Evolutionary conservation across 306 rosid species (phyloP), one percentile per base, ranked within the genome.

Genomic region (Lathyrus oleraceus): DNA sequence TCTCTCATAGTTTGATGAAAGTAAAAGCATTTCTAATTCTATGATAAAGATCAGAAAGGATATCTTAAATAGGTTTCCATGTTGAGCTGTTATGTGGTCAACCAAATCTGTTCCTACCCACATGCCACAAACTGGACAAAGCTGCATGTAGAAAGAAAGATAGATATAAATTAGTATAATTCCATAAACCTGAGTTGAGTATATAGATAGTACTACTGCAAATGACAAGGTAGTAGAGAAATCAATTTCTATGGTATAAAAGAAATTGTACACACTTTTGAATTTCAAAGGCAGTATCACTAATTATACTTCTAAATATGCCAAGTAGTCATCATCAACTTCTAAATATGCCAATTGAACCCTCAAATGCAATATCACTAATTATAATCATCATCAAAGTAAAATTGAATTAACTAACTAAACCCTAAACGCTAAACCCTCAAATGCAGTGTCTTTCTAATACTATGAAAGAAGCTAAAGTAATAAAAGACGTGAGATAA

Each of bases 61-160:
- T 90, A 90, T 89, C 83, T 79, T 70, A 61, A 81, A 71, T 56
- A 85, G 14, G 81, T 75, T 75, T 74, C 75, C 84, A 72, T 87
- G 96, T 44, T 84, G 93, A 53, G 76, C 76, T 28, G 88, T 72
- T 81, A 85, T 76, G 80, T 90, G 96, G 19, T 81, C 91, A 69
- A 82, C 85, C 78, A 90, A 79, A 72, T 86, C 71, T 70, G 67
- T 74, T 54, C 75, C 89, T 42, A 84, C 83, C 78, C 83, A 76
- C 39, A 78, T 23, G 19, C 79, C 70, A 48, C 94, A 90, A 61
- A 90, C 78, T 6, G 96, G 89, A 78, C 96, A 90, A 69, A 82
- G 70, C 96, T 90, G 89, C 81, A 85, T 51, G 60, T 5, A 74
- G 57, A 73, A 23, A 73, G 13, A 75, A 5, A 40, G 47, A 64